phyloP scores from a whole-genome alignment of 2,329 filamentous ascomycete genomes.

The Elsinoe australis region DNA sequence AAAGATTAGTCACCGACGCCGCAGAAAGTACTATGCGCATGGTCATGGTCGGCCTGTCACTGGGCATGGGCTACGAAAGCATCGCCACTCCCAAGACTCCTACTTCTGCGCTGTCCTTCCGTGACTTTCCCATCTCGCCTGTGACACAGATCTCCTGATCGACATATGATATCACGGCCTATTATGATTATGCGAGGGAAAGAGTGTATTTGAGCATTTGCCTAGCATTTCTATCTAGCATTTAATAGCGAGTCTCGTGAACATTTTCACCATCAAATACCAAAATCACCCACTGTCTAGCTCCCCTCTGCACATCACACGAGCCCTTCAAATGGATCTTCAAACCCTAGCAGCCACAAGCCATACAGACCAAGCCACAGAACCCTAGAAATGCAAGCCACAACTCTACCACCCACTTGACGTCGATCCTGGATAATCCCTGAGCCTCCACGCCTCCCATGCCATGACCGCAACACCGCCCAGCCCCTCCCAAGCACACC shows the following conservation, averaged over 20 bases:
- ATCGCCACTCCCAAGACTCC: constrained; percentile 13
- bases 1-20: constrained; percentile 31
- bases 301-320: no score
- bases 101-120: constrained; percentile 6
- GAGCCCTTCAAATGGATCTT: no score
- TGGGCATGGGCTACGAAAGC: constrained; percentile 12
- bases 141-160: constrained; percentile 4
- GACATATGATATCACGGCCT: neutral
- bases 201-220: neutral
- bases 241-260: neutral
- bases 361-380: no score
- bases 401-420: no score
- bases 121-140: constrained; percentile 14
- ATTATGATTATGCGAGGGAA: neutral
- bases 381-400: no score
- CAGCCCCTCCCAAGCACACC: no score
- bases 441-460: no score
- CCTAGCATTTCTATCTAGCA: constrained; percentile 11
- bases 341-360: no score
- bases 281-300: neutral
- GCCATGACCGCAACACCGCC: no score
- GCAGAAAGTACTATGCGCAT: constrained; percentile 33
- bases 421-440: no score
- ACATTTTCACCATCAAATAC: neutral
- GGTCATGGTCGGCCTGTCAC: constrained; percentile 29